phyloP scores from a whole-genome alignment of 257 asterid genomes.

The Solanum okadae region DNA sequence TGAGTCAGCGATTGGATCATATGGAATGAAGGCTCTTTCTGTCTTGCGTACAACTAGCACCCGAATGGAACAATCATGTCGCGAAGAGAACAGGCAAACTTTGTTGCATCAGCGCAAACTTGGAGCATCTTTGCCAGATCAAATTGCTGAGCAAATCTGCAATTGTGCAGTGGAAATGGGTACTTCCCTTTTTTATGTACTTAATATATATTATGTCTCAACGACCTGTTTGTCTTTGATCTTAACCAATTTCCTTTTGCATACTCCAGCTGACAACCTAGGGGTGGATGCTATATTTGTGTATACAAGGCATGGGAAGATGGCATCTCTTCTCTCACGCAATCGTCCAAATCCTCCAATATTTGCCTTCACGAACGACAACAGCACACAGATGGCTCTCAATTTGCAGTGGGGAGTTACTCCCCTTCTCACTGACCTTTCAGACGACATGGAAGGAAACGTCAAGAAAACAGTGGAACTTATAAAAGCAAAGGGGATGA shows the following conservation, averaged over 20 bases:
- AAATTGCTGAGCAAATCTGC: constrained; percentile 70
- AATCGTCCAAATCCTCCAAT: constrained; percentile 74
- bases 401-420: constrained; percentile 80
- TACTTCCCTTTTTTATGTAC: constrained; percentile 11
- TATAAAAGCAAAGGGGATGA: constrained; percentile 47
- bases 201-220: neutral
- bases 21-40: constrained; percentile 58
- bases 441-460: constrained; percentile 72
- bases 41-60: constrained; percentile 62
- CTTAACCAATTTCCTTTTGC: neutral
- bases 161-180: constrained; percentile 76
- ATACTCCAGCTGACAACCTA: constrained; percentile 58
- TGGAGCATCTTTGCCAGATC: constrained; percentile 44
- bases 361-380: constrained; percentile 63
- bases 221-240: neutral
- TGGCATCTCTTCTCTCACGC: constrained; percentile 74
- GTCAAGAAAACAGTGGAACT: constrained; percentile 35
- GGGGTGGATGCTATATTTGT: constrained; percentile 75
- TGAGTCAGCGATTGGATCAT: constrained; percentile 81
- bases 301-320: constrained; percentile 66
- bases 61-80: constrained; percentile 70
- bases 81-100: constrained; percentile 53
- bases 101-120: constrained; percentile 23
- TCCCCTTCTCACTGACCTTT: constrained; percentile 48
- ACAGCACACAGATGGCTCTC: constrained; percentile 63